These are phyloP conservation scores for Tuber aestivum DNA, from an alignment of 495 filamentous ascomycete species.

Conservation along the genomic window DNA sequence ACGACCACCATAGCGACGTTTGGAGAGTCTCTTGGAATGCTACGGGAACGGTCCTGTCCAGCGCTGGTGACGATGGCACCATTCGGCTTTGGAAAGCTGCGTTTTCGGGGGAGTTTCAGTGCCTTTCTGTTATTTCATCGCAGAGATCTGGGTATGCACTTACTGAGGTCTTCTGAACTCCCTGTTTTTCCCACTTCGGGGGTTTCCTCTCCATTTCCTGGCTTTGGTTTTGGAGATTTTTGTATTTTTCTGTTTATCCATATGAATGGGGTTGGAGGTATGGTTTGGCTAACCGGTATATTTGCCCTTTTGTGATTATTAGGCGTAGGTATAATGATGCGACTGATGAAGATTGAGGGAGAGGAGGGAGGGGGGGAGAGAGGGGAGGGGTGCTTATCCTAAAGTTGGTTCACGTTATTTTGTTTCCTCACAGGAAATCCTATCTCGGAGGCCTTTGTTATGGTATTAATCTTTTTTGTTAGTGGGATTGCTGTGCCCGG, in stretches of 20 bases:
- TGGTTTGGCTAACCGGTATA: neutral
- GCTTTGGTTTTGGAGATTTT: neutral
- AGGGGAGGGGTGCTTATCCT: neutral
- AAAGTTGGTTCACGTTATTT: neutral
- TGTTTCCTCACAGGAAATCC: neutral
- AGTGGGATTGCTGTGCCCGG: neutral
- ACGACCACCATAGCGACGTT: conserved; percentile 53
- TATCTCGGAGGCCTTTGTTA: neutral
- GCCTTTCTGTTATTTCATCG: conserved; percentile 39
- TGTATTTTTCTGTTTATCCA: neutral
- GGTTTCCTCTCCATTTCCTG: neutral
- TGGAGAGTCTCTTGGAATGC: conserved; percentile 59
- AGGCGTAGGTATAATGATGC: neutral
- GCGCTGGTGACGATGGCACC: conserved; percentile 57
- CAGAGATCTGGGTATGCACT: conserved; percentile 26
- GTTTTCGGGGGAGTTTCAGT: conserved; percentile 41
- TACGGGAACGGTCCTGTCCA: conserved; percentile 56
- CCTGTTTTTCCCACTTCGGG: neutral
- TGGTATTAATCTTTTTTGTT: neutral
- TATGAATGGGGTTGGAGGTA: neutral
- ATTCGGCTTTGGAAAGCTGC: conserved; percentile 51
- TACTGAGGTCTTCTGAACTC: neutral
- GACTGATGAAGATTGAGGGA: neutral
- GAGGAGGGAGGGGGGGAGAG: neutral
- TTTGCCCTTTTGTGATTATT: neutral